phyloP scores from a whole-genome alignment of 1,284 basidiomycete genomes.

The Melampsora americana region DNA sequence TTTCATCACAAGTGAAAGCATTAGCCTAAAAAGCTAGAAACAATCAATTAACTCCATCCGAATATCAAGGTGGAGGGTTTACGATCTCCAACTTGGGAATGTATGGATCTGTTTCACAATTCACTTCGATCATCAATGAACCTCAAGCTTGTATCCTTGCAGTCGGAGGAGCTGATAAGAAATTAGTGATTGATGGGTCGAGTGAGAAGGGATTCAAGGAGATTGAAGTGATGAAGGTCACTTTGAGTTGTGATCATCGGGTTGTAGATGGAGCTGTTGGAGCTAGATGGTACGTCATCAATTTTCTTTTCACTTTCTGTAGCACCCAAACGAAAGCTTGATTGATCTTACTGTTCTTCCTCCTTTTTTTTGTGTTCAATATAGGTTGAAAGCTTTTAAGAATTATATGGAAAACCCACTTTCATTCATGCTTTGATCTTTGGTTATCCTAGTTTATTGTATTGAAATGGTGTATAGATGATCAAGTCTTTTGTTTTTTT shows the following conservation, averaged over 20 bases:
- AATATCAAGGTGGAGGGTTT: slow-evolving; percentile 97
- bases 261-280: slow-evolving; percentile 66
- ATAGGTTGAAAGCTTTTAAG: slow-evolving; percentile 78
- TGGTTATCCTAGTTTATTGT: neutral
- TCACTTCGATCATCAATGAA: slow-evolving; percentile 99
- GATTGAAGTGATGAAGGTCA: slow-evolving; percentile 89
- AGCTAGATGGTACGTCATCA: slow-evolving; percentile 65
- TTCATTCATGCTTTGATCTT: slow-evolving; percentile 52
- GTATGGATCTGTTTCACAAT: slow-evolving; percentile 76
- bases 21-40: slow-evolving; percentile 93
- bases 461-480: too few relatives aligned
- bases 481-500: too few relatives aligned
- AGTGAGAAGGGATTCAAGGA: slow-evolving; percentile 91
- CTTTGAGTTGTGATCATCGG: slow-evolving; percentile 90
- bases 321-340: neutral
- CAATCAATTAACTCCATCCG: slow-evolving; percentile 88
- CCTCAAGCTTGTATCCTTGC: slow-evolving; percentile 98
- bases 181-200: slow-evolving; percentile 80
- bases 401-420: slow-evolving; percentile 94
- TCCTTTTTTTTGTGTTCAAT: neutral
- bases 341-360: neutral
- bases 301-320: neutral
- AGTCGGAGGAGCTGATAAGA: slow-evolving; percentile 80
- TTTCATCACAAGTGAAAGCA: slow-evolving; percentile 85
- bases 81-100: slow-evolving; percentile 99